Evolutionary conservation across 495 filamentous ascomycete species (phyloP), one percentile per base, ranked within the genome.

Genomic region (Aspergillus sparsus): DNA sequence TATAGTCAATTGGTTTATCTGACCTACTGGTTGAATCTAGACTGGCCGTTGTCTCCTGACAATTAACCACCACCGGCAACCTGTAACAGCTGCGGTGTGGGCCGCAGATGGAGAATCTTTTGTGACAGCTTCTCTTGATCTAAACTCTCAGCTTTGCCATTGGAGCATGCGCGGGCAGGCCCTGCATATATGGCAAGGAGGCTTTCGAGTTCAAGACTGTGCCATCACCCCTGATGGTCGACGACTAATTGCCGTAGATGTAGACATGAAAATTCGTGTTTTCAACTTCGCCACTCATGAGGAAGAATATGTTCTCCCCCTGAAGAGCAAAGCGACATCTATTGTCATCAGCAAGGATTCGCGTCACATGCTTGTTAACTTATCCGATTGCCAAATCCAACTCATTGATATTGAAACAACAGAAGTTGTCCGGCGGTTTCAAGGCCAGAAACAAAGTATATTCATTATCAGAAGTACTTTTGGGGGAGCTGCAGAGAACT

Each of bases 401-500:
- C 72, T 95, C 36, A 79, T 96, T 44, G 87, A 94, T 59, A 83
- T 97, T 18, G 84, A 87, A 3, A 89, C 87, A 10, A 84, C 84
- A 6, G 83, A 89, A 32, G 77, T 87, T n/a, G 73, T 93, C 36
- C 85, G 88, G 58, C 80, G 77, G 36, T 98, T 89, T 71, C 73
- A 79, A 7, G 92, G 92, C 9, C 87, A 93, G 57, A 82, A 80
- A 55, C 89, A 91, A 62, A 83, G 81, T 27, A 69, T 83, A 4
- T 95, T 79, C 64, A 83, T 95, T 15, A 95, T 98, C 63, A 77
- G 94, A 45, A 89, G 86, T 71, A 76, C 77, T 5, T 93, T 96
- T 75, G 94, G 95, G 6, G 94, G 94, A 13, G 92, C 94, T 1
- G 84, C 87, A 49, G 93, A 97, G 76, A 91, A 87, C 67, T 94